These are phyloP conservation scores for Ceratocystis cubensis DNA, from an alignment of 2,329 filamentous ascomycete species.

Conservation along the genomic window DNA sequence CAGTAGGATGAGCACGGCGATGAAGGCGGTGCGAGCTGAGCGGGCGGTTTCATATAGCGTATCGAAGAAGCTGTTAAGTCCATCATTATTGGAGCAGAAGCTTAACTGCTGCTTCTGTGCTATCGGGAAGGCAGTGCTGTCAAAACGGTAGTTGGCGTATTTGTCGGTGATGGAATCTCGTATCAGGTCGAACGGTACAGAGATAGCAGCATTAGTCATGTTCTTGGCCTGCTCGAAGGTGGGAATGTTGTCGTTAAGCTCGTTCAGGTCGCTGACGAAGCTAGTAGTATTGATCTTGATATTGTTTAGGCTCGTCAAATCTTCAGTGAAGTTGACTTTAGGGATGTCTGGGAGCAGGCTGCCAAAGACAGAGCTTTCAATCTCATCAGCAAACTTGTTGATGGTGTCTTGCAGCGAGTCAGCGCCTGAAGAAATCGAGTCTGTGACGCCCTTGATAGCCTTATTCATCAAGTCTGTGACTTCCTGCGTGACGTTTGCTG, in stretches of 20 bases:
- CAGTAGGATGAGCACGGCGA: conserved; percentile 58
- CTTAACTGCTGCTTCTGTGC: conserved; percentile 69
- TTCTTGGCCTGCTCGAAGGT: conserved; percentile 76
- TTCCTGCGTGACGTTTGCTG: conserved; percentile 40
- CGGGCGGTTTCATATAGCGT: conserved; percentile 53
- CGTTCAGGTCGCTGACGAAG: conserved; percentile 55
- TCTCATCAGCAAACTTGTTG: conserved; percentile 35
- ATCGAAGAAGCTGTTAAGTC: conserved; percentile 73
- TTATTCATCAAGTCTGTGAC: conserved; percentile 38
- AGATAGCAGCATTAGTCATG: conserved; percentile 60
- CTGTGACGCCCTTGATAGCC: conserved; percentile 44
- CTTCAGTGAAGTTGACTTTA: conserved; percentile 50
- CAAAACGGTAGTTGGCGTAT: conserved; percentile 63
- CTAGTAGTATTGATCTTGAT: conserved; percentile 55
- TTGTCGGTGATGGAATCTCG: conserved; percentile 58
- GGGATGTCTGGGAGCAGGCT: conserved; percentile 36
- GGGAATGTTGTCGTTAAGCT: conserved; percentile 68
- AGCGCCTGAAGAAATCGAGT: conserved; percentile 46
- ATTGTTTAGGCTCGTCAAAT: conserved; percentile 53
- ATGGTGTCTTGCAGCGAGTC: conserved; percentile 37
- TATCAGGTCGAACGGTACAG: conserved; percentile 69
- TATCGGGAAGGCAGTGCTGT: conserved; percentile 65
- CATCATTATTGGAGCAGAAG: conserved; percentile 80
- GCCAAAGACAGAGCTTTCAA: conserved; percentile 37
- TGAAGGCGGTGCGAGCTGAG: conserved; percentile 59